Conservation (phyloP, 2,329 filamentous ascomycete species). For the Pseudocercospora fijiensis region DNA sequence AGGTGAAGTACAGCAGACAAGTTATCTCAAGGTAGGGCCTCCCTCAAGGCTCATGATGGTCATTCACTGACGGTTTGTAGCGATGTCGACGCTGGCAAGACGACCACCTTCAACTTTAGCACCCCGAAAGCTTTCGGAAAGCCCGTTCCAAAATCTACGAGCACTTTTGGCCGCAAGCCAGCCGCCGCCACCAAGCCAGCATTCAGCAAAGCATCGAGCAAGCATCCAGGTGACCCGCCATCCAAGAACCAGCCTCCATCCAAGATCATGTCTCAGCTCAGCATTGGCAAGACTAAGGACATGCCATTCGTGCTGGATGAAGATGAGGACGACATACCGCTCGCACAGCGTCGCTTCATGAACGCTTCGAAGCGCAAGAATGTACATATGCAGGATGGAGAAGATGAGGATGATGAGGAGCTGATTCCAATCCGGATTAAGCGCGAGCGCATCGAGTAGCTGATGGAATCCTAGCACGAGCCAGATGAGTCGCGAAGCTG, state of each 20-base stretch:
- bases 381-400: not conserved
- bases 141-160: not conserved
- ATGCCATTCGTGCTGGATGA: constrained; percentile 1
- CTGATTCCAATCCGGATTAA: not conserved
- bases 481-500: not conserved
- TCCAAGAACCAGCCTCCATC: not conserved
- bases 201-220: not conserved
- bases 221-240: not conserved
- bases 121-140: not conserved
- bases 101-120: not conserved
- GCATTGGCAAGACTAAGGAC: not conserved
- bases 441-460: not conserved
- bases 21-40: not conserved
- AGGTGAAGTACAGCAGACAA: not conserved
- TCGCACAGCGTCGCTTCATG: not conserved
- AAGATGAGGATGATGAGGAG: constrained; percentile 1
- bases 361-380: not conserved
- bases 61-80: not conserved
- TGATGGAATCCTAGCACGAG: not conserved
- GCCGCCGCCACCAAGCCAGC: not conserved
- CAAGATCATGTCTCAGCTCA: not conserved
- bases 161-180: not conserved
- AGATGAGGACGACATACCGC: constrained; percentile 9
- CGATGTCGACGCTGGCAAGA: not conserved
- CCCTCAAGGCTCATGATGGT: not conserved